phyloP scores from a whole-genome alignment of 495 filamentous ascomycete genomes.

The Aspergillus ostianus region DNA sequence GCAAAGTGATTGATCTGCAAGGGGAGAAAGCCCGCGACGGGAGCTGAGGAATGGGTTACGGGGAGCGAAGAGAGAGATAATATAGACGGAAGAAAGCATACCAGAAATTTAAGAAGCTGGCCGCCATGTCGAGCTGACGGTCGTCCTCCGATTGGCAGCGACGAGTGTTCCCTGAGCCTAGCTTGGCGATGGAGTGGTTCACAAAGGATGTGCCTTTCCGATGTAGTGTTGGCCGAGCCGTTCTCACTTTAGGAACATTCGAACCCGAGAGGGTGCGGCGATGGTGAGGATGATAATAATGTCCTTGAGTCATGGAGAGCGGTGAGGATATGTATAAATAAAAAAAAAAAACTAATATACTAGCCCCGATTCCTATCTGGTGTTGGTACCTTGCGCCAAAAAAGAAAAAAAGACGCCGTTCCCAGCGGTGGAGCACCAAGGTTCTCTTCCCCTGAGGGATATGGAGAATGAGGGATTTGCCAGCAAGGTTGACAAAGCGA shows the following conservation, averaged over 20 bases:
- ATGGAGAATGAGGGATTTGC: conserved; percentile 35
- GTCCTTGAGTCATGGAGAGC: conserved; percentile 46
- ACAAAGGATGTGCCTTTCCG: conserved; percentile 36
- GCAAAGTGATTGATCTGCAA: conserved; percentile 21
- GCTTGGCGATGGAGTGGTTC: conserved; percentile 38
- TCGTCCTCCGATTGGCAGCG: conserved; percentile 42
- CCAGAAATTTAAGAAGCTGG: conserved; percentile 67
- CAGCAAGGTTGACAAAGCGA: conserved; percentile 11
- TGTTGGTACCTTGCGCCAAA: conserved; percentile 36
- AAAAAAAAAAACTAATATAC: conserved; percentile 6
- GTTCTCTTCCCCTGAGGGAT: conserved; percentile 22
- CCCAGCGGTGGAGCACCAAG: conserved; percentile 33
- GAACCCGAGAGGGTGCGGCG: conserved; percentile 37
- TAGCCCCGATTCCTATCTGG: conserved; percentile 10
- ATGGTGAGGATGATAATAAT: conserved; percentile 27
- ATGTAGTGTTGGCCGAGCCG: conserved; percentile 34
- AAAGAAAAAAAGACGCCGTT: conserved; percentile 6
- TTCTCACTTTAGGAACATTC: conserved; percentile 34
- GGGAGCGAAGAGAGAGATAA: background rate
- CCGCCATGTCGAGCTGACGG: conserved; percentile 49
- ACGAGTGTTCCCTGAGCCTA: conserved; percentile 37
- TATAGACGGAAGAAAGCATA: conserved; percentile 34
- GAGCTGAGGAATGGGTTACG: too few species aligned
- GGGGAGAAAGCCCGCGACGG: conserved; percentile 18
- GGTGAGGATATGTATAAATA: conserved; percentile 35